Base-by-base conservation (phyloP, 177 flowering plant species). In the Vitis hybrid region DNA sequence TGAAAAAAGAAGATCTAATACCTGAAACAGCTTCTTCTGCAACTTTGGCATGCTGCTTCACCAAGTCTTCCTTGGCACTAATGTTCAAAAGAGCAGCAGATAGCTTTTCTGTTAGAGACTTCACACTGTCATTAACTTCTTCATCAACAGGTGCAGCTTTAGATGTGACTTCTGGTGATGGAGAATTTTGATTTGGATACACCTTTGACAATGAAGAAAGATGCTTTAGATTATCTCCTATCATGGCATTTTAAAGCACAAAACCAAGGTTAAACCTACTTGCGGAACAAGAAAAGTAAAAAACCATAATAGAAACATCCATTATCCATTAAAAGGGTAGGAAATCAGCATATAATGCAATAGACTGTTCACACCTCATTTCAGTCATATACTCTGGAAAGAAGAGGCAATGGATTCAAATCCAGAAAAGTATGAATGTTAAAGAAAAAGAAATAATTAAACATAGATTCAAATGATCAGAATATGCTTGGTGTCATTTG, bases 21-120 rank as follows among this genome's bases (percentile, higher is more conserved):
- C 96, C 96, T 77, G 91, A 78, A 29, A 90, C 90, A 68, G 95
- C 95, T 81, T 90, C 94, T 79, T 90, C 92, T 51, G 94, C 91
- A 78, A 90, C 94, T 80, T 85, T 88, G 31, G 89, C 85, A 80
- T 90, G 92, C 72, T 90, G 91, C 72, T 87, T 88, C 15, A 83
- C 92, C 55, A 85, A 70, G 39, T 79, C 81, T 19, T 88, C 94
- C 79, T 90, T 86, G n/a, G 80, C 74, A 67, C 78, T 80, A 60
- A 85, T 74, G 75, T 86, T 87, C 39, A 85, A 64, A 29, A 83
- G 76, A 52, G 91, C 86, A 64, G 79, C 77, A 29, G 85, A 77
- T n/a, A 89, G 79, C 68, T 81, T 81, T 39, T 85, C 83, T 51
- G 69, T 78, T n/a, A 89, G 64, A 6, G 58, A 69, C 71, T 76